Evolutionary conservation across 768 basidiomycete genomes (phyloP).

Genomic region (Macrolepiota albuminosa): DNA sequence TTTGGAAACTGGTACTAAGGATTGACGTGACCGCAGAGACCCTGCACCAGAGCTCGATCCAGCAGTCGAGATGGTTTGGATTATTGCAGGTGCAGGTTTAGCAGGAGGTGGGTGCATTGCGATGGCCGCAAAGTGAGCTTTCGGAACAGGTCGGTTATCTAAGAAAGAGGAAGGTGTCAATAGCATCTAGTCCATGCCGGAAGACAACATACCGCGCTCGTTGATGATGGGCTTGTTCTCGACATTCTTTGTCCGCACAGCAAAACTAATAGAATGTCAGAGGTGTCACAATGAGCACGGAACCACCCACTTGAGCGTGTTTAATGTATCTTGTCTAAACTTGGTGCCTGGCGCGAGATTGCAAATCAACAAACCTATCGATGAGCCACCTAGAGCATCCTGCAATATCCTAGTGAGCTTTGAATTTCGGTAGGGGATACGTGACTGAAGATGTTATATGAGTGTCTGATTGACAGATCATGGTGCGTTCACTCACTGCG

Average conservation of each 20-base stretch:
- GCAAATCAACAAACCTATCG: conserved; percentile 78
- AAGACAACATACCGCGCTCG: conserved; percentile 53
- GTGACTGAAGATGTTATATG: conserved; percentile 36
- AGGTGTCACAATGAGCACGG: background rate
- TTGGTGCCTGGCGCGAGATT: conserved; percentile 81
- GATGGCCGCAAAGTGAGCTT: conserved; percentile 62
- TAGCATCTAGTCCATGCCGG: conserved; percentile 1
- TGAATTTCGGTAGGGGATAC: conserved; percentile 87
- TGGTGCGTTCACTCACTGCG: conserved; percentile 38
- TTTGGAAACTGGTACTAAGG: conserved; percentile 33
- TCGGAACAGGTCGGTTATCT: conserved; percentile 58
- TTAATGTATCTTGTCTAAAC: conserved; percentile 83
- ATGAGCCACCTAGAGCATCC: conserved; percentile 83
- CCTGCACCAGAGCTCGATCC: conserved; percentile 23
- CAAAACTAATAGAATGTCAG: conserved; percentile 44
- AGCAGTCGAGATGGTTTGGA: conserved; percentile 36
- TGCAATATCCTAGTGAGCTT: conserved; percentile 87
- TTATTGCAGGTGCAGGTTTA: conserved; percentile 40
- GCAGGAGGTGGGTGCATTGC: conserved; percentile 39
- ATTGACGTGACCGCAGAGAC: conserved; percentile 24
- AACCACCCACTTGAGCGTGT: conserved; percentile 75
- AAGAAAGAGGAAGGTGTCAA: background rate
- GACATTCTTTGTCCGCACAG: conserved; percentile 78
- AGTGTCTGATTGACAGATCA: background rate
- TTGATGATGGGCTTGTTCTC: conserved; percentile 81